These are phyloP conservation scores for Rhodomyrtus psidioides DNA, from an alignment of 441 rosid species.

Conservation along the genomic window DNA sequence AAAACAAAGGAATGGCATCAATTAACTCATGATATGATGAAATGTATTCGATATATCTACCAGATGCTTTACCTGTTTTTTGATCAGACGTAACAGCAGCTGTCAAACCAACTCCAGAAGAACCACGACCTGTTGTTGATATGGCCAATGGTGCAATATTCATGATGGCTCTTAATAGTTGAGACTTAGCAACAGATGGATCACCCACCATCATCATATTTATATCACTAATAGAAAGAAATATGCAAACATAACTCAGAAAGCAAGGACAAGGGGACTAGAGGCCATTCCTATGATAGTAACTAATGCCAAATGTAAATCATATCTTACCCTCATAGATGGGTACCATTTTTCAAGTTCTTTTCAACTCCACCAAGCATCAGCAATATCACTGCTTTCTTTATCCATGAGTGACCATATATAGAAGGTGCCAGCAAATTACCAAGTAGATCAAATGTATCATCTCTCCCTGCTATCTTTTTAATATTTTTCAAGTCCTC, in stretches of 20 bases:
- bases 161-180: conserved; percentile 92
- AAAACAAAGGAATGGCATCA: not conserved
- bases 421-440: conserved; percentile 95
- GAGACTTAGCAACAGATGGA: conserved; percentile 99
- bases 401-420: conserved; percentile 95
- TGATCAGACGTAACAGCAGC: conserved; percentile 99
- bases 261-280: not conserved
- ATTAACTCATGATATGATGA: not conserved
- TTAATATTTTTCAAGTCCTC: conserved; percentile 76
- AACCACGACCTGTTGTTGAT: conserved; percentile 98
- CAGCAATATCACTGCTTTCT: conserved; percentile 87
- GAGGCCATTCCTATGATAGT: not conserved
- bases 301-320: not conserved
- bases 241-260: not conserved
- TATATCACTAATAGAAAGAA: conserved; percentile 53
- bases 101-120: conserved; percentile 98
- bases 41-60: not conserved
- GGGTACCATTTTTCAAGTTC: conserved; percentile 92
- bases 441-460: conserved; percentile 81
- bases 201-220: conserved; percentile 99
- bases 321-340: conserved; percentile 67
- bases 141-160: conserved; percentile 97
- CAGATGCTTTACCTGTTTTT: conserved; percentile 65
- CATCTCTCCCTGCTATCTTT: conserved; percentile 82
- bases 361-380: conserved; percentile 98